These are phyloP conservation scores for Hypoxylon rickii DNA, from an alignment of 495 filamentous ascomycete species.

Conservation along the genomic window DNA sequence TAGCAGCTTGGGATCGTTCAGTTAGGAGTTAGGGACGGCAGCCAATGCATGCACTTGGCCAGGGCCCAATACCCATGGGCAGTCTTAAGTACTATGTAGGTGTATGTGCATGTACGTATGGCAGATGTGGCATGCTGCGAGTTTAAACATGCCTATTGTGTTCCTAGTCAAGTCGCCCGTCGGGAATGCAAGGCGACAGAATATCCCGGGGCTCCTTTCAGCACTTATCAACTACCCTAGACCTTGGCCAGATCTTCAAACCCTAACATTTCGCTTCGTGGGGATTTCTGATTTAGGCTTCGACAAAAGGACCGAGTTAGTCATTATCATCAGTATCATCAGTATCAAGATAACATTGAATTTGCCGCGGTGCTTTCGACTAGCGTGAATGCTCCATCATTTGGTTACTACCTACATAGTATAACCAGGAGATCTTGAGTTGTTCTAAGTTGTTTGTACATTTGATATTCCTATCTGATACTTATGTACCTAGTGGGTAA, in stretches of 20 bases:
- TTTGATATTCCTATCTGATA: too few relatives aligned
- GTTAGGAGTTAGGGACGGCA: conserved; percentile 44
- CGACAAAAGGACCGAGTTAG: not conserved
- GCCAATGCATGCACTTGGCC: conserved; percentile 52
- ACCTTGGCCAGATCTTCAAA: not conserved
- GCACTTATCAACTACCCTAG: not conserved
- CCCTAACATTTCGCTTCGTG: not conserved
- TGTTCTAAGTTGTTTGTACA: too few relatives aligned
- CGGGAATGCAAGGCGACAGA: conserved; percentile 11
- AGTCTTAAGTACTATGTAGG: conserved; percentile 30
- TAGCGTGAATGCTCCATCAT: too few relatives aligned
- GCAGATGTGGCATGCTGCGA: conserved; percentile 37
- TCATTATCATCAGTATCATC: not conserved
- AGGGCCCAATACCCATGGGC: too few relatives aligned
- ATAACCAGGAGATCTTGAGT: too few relatives aligned
- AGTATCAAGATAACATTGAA: too few relatives aligned
- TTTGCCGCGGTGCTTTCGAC: too few relatives aligned
- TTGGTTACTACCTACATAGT: too few relatives aligned
- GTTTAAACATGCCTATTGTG: conserved; percentile 25
- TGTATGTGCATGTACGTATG: conserved; percentile 29
- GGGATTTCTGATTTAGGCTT: not conserved
- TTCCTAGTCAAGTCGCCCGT: conserved; percentile 20
- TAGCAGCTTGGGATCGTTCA: conserved; percentile 37
- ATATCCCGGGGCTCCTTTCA: not conserved
- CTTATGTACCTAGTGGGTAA: too few relatives aligned